phyloP scores from a whole-genome alignment of 345 rosid species.

The Moringa oleifera region DNA sequence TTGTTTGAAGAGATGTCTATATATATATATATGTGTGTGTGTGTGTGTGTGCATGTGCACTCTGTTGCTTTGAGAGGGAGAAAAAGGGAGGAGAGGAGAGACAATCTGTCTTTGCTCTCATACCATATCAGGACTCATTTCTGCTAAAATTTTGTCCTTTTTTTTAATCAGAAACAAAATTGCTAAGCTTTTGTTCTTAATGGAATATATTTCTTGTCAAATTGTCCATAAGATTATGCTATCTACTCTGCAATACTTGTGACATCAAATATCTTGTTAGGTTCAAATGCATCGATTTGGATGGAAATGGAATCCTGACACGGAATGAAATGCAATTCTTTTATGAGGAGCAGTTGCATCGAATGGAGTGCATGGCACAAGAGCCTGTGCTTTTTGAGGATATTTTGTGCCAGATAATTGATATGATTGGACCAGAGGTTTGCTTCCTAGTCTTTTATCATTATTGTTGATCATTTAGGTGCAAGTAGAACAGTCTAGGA shows the following conservation, averaged over 20 bases:
- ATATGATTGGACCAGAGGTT: slow-evolving; percentile 95
- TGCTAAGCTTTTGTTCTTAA: too few relatives aligned
- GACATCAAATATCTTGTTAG: slow-evolving; percentile 30
- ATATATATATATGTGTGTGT: too few relatives aligned
- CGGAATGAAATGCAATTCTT: slow-evolving; percentile 86
- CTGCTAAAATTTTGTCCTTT: too few relatives aligned
- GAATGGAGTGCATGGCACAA: slow-evolving; percentile 99
- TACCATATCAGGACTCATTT: too few relatives aligned
- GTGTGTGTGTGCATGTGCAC: too few relatives aligned
- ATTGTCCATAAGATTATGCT: background rate
- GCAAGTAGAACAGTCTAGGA: background rate
- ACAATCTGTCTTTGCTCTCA: too few relatives aligned
- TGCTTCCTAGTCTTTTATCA: slow-evolving; percentile 12
- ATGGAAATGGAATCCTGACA: slow-evolving; percentile 82
- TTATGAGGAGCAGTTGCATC: slow-evolving; percentile 94
- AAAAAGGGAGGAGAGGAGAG: too few relatives aligned
- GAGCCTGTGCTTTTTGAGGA: slow-evolving; percentile 96
- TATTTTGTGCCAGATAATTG: slow-evolving; percentile 89
- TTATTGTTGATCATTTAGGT: background rate
- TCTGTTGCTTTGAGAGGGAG: too few relatives aligned
- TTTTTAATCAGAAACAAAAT: too few relatives aligned
- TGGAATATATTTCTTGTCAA: background rate
- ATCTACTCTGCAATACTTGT: slow-evolving; percentile 1
- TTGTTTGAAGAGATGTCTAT: too few relatives aligned
- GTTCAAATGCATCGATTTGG: slow-evolving; percentile 98